Evolutionary conservation across 2,329 filamentous ascomycete genomes (phyloP).

Genomic region (Furcasterigmium furcatum): DNA sequence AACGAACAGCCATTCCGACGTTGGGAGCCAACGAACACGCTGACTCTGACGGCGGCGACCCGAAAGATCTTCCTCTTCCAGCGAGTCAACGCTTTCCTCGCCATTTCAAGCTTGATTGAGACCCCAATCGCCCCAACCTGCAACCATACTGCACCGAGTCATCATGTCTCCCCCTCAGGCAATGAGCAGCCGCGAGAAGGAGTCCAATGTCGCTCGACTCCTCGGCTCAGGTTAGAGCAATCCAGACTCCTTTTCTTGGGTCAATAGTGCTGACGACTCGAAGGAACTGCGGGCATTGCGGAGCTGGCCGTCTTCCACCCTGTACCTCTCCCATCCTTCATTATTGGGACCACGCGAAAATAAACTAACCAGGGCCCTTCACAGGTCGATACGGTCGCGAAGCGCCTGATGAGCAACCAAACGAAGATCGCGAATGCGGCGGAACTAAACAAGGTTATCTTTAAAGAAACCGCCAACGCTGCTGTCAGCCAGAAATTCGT

Average conservation of each 20-base stretch:
- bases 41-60: too few relatives aligned
- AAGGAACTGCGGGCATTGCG: constrained; percentile 88
- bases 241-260: not conserved
- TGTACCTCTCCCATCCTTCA: constrained; percentile 40
- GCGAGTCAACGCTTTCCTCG: too few relatives aligned
- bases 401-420: constrained; percentile 99
- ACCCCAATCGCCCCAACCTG: too few relatives aligned
- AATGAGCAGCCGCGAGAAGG: constrained; percentile 58
- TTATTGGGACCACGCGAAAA: not conserved
- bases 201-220: constrained; percentile 84
- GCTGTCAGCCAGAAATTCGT: constrained; percentile 76
- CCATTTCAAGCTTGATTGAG: too few relatives aligned
- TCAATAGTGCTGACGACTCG: constrained; percentile 10
- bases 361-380: not conserved
- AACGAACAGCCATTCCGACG: too few relatives aligned
- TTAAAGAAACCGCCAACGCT: constrained; percentile 81
- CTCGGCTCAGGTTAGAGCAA: constrained; percentile 75
- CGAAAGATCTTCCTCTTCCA: too few relatives aligned
- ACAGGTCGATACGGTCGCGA: constrained; percentile 95
- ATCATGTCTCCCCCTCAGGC: constrained; percentile 58
- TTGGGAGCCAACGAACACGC: too few relatives aligned
- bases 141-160: constrained; percentile 3
- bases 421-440: constrained; percentile 78
- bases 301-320: constrained; percentile 93
- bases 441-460: constrained; percentile 88